Conservation (phyloP, 805 yeast genomes). For the Metschnikowia dekortorum region DNA sequence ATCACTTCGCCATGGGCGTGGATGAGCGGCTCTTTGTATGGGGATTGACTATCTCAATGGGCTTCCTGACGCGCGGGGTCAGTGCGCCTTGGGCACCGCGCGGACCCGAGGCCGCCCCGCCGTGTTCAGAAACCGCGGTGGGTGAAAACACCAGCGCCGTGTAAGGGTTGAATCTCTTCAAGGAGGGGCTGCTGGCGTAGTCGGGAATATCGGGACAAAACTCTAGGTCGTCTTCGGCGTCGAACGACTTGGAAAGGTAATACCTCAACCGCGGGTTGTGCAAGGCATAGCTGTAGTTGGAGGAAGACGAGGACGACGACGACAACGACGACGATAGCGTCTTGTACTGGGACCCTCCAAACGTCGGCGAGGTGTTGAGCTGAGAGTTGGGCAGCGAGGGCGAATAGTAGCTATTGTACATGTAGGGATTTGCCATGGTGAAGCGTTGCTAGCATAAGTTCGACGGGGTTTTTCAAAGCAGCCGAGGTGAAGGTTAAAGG, state of each 20-base stretch:
- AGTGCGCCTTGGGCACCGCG: slow-evolving; percentile 21
- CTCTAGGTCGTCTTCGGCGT: slow-evolving; percentile 58
- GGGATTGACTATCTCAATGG: slow-evolving; percentile 60
- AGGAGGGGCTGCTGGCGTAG: slow-evolving; percentile 23
- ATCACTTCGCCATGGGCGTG: slow-evolving; percentile 30
- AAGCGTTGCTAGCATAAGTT: neutral
- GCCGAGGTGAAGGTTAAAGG: neutral
- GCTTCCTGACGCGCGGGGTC: slow-evolving; percentile 57
- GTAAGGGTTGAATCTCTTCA: slow-evolving; percentile 61
- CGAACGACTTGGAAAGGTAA: slow-evolving; percentile 57
- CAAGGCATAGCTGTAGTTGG: slow-evolving; percentile 30
- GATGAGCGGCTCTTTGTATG: slow-evolving; percentile 53
- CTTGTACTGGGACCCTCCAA: slow-evolving; percentile 21
- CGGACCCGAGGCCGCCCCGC: neutral
- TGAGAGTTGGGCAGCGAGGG: slow-evolving; percentile 25
- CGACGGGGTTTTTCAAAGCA: neutral
- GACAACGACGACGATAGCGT: slow-evolving; percentile 14
- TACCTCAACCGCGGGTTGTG: slow-evolving; percentile 51
- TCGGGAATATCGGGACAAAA: slow-evolving; percentile 59
- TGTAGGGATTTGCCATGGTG: slow-evolving; percentile 34
- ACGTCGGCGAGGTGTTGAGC: slow-evolving; percentile 28
- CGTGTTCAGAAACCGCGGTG: slow-evolving; percentile 17
- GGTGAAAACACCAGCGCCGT: slow-evolving; percentile 64
- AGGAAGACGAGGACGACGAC: slow-evolving; percentile 10
- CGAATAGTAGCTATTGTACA: slow-evolving; percentile 30